phyloP scores from a whole-genome alignment of 2,329 filamentous ascomycete genomes.

The Colletotrichum sp. region DNA sequence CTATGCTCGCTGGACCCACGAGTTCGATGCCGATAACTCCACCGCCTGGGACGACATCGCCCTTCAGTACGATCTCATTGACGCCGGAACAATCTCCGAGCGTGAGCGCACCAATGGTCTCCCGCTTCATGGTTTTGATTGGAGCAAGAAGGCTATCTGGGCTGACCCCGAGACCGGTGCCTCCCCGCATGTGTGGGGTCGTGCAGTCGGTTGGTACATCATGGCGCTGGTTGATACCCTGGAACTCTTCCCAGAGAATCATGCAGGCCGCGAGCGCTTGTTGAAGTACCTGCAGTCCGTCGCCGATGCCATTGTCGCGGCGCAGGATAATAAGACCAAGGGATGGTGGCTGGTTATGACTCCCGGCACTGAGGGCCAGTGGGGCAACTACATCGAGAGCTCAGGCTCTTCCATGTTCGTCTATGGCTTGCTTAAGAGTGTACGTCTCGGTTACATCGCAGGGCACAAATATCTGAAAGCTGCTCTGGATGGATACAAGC shows the following conservation, averaged over 20 bases:
- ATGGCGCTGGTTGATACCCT: constrained; percentile 53
- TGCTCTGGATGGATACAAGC: constrained; percentile 46
- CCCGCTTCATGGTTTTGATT: constrained; percentile 58
- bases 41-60: constrained; percentile 48
- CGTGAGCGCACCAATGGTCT: constrained; percentile 42
- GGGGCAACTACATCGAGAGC: constrained; percentile 41
- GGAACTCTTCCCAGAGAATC: constrained; percentile 41
- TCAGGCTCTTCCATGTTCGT: constrained; percentile 41
- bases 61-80: constrained; percentile 46
- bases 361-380: constrained; percentile 33
- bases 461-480: constrained; percentile 35
- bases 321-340: constrained; percentile 41
- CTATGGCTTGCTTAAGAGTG: constrained; percentile 39
- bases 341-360: constrained; percentile 44
- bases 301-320: constrained; percentile 42
- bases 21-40: constrained; percentile 18
- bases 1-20: constrained; percentile 35
- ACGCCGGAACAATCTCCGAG: constrained; percentile 37
- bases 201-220: constrained; percentile 40
- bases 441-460: constrained; percentile 36
- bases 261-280: constrained; percentile 41
- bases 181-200: constrained; percentile 55
- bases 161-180: constrained; percentile 51
- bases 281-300: constrained; percentile 43
- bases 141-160: constrained; percentile 49